Conservation (phyloP, 176 grass and related monocot genomes). For the Lolium rigidum region DNA sequence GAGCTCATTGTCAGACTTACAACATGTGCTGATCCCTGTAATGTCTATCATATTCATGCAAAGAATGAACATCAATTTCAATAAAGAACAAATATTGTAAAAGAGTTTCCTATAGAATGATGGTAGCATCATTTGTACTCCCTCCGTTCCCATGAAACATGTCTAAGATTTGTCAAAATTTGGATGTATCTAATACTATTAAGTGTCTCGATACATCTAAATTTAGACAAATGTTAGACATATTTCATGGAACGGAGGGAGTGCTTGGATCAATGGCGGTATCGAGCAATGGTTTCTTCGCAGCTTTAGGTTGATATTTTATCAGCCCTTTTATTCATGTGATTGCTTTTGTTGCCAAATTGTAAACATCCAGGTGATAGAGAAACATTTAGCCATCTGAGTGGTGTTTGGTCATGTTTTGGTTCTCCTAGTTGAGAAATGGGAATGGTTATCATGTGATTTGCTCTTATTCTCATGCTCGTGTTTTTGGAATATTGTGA, state of each 20-base stretch:
- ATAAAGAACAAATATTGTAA: not conserved
- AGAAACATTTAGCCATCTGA: not conserved
- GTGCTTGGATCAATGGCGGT: not conserved
- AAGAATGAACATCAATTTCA: not conserved
- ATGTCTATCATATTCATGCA: not conserved
- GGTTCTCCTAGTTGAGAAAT: too few relatives aligned
- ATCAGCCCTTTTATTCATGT: too few relatives aligned
- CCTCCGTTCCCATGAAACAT: too few relatives aligned
- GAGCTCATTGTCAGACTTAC: not conserved
- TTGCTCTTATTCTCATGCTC: too few relatives aligned
- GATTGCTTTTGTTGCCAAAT: not conserved
- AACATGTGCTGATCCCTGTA: not conserved
- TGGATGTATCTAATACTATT: too few relatives aligned
- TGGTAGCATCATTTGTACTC: not conserved
- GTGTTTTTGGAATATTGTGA: too few relatives aligned
- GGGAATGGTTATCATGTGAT: not conserved
- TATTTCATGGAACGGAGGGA: too few relatives aligned
- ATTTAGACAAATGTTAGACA: too few relatives aligned
- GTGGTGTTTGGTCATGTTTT: too few relatives aligned
- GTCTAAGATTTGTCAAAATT: too few relatives aligned
- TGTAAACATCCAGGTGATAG: not conserved
- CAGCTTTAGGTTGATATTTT: not conserved
- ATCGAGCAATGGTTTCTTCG: not conserved
- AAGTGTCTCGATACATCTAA: too few relatives aligned
- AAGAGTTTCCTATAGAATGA: conserved; percentile 4